Evolutionary conservation across 768 basidiomycete species (phyloP).

Genomic region (Udeniomyces megalosporus): DNA sequence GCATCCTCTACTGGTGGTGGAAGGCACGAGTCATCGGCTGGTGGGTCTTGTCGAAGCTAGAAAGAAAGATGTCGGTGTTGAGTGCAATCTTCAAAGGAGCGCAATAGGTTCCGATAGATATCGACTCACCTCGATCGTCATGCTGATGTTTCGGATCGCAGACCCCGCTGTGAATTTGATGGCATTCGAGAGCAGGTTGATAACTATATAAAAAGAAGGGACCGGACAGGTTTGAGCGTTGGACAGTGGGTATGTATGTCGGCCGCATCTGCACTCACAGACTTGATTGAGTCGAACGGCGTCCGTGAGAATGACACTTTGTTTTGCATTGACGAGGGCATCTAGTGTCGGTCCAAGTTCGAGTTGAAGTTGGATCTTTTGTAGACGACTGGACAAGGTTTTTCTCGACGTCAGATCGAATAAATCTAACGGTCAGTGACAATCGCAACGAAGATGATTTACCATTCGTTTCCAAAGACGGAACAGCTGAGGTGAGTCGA

Average conservation of each 20-base stretch:
- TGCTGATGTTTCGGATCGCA: conserved; percentile 24
- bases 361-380: conserved; percentile 28
- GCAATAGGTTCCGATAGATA: no score
- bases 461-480: no score
- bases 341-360: conserved; percentile 25
- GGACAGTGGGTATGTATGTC: no score
- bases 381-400: conserved; percentile 18
- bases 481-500: no score
- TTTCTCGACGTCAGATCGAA: no score
- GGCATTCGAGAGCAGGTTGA: conserved; percentile 31
- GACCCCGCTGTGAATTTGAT: conserved; percentile 18
- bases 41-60: conserved; percentile 25
- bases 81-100: no score
- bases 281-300: conserved; percentile 4
- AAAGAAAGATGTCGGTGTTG: no score
- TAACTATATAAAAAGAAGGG: no score
- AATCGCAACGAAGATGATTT: no score
- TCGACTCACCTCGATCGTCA: conserved; percentile 28
- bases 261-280: no score
- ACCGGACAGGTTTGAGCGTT: no score
- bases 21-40: conserved; percentile 23
- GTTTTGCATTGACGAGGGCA: conserved; percentile 23
- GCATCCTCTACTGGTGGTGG: conserved; percentile 20
- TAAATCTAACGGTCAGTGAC: no score
- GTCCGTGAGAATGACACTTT: conserved; percentile 11